Conservation (phyloP, 1,139 yeast genomes). For the Candida albicans region DNA sequence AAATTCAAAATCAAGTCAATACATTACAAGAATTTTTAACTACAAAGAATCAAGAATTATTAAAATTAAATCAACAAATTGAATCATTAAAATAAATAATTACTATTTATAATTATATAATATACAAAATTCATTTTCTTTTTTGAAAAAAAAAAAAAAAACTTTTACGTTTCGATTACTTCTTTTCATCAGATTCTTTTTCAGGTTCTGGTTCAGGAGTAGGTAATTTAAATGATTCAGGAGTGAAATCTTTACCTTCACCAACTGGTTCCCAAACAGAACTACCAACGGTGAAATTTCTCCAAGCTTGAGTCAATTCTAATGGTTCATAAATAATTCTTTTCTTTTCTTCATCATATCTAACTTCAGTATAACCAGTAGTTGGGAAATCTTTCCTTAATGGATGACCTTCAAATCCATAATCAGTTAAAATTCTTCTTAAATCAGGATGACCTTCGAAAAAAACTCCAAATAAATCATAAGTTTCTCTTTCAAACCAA, state of each 20-base stretch:
- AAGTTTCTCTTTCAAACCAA: conserved; percentile 90
- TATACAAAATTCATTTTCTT: neutral
- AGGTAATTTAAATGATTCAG: conserved; percentile 79
- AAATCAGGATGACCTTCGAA: conserved; percentile 89
- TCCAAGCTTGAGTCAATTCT: conserved; percentile 88
- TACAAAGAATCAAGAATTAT: conserved; percentile 52
- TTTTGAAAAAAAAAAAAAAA: too few species aligned
- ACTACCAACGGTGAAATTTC: conserved; percentile 85
- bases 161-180: conserved; percentile 19
- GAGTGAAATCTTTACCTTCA: conserved; percentile 79
- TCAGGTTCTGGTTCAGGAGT: conserved; percentile 77
- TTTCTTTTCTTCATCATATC: conserved; percentile 89
- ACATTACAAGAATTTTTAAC: conserved; percentile 58
- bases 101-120: neutral
- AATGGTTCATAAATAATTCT: conserved; percentile 87
- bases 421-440: conserved; percentile 88
- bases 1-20: conserved; percentile 64
- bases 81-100: conserved; percentile 18
- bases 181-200: conserved; percentile 32
- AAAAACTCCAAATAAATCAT: conserved; percentile 82
- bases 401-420: conserved; percentile 92
- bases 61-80: conserved; percentile 45
- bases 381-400: conserved; percentile 92
- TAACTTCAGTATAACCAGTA: conserved; percentile 85
- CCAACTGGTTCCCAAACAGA: conserved; percentile 94